Evolutionary conservation across 768 basidiomycete genomes (phyloP), one percentile per base, ranked within the genome.

Genomic region (Suillus americanus): DNA sequence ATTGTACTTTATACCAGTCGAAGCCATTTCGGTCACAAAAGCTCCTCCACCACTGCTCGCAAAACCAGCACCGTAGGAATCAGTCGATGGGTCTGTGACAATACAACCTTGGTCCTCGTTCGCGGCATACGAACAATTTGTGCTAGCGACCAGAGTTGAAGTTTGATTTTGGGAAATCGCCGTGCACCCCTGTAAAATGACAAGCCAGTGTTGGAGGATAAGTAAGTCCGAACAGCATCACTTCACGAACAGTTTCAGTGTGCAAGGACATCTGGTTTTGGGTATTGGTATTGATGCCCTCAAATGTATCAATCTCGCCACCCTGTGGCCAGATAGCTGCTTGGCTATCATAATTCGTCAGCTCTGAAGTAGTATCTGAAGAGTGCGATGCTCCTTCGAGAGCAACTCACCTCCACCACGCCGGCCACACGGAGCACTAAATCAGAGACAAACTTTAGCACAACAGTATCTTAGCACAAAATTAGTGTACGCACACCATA

Each of bases 231-330:
- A n/a, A 48, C 18, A 23, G 18, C 38, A 41, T 57, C 61, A 64
- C 18, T 30, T 35, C 62, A 73, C 80, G 30, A 64, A 82, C 83
- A 0, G 84, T 74, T 46, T 81, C 79, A 0, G 91, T 91, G 73
- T 94, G 93, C 18, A 94, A 78, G 0, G 93, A 85, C 82, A 90
- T 86, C 72, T 90, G 89, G 66, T 89, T 91, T 62, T 79, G 77
- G 3, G 80, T 79, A 48, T 83, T 83, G 57, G 83, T 72, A 75
- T 95, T 95, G 66, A 95, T 88, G 40, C 87, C 90, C 74, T 95
- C 93, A 64, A 95, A 85, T 12, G 89, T 90, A 74, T 95, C 94
- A 66, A 91, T 89, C 72, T 92, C 89, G 33, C 82, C 88, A 66
- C 88, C 89, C 14, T 73, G 72, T 3, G 89, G 89, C 89, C 89